Evolutionary conservation across 192 early-diverging fungal genomes (phyloP).

Genomic region (Thamnidium elegans): DNA sequence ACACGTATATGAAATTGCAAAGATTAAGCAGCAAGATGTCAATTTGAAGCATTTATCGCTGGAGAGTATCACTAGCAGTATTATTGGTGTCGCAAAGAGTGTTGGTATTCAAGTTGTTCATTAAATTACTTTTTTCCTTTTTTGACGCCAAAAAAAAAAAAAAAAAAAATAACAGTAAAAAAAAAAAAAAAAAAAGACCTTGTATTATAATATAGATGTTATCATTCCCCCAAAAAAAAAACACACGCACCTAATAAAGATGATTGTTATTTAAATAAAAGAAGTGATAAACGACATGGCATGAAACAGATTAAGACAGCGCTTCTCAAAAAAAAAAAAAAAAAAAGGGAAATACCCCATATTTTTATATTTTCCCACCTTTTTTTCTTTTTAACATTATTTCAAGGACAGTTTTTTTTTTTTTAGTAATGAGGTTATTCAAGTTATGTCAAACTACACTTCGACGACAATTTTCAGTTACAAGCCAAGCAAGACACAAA

Average conservation of each 20-base stretch:
- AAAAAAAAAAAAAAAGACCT: background rate
- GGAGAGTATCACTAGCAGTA: slow-evolving; percentile 63
- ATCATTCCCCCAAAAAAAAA: background rate
- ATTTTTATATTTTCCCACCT: slow-evolving; percentile 5
- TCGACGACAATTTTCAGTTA: slow-evolving; percentile 3
- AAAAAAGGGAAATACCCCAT: background rate
- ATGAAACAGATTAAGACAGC: background rate
- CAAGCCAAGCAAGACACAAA: background rate
- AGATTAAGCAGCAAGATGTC: slow-evolving; percentile 82
- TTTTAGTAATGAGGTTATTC: background rate
- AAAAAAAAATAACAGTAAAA: slow-evolving; percentile 3
- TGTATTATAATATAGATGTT: background rate
- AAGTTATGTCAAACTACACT: background rate
- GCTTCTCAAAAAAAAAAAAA: background rate
- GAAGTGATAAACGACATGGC: background rate
- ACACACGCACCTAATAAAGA: background rate
- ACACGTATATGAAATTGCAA: slow-evolving; percentile 93
- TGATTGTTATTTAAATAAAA: background rate
- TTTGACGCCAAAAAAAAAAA: too few relatives aligned
- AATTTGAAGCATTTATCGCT: slow-evolving; percentile 70
- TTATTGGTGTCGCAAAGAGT: slow-evolving; percentile 74
- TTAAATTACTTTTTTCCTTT: too few relatives aligned
- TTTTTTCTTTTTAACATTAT: background rate
- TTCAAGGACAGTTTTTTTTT: background rate
- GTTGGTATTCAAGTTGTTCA: slow-evolving; percentile 86